Base-by-base conservation (phyloP, 2,329 filamentous ascomycete species). In the Cryphonectria nitschkei region DNA sequence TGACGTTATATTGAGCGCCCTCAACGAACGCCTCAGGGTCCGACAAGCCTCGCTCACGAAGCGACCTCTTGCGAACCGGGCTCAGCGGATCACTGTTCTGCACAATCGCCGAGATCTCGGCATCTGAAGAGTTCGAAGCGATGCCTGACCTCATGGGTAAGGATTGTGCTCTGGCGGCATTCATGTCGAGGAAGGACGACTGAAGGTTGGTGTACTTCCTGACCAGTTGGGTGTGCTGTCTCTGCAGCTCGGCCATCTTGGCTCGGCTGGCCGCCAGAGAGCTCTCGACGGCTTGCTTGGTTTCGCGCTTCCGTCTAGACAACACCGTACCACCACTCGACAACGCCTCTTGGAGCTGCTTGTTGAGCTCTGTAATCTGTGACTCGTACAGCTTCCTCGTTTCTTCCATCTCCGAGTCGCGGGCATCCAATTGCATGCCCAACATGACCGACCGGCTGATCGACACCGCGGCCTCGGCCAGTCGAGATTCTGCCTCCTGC, bases 391-490 rank as follows among this genome's bases (percentile, higher is more conserved):
- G 76, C 46, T 77, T 79, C 72, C 78, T 82, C 39, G 80, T 81
- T 65, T 81, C 80, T 67, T 81, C 78, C 1, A 87, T 76, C 64
- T 89, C 86, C n/a, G 76, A 75, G 61, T 87, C 84, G 29, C 81
- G 81, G 7, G 84, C 85, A 58, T 78, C 80, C 72, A 94, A 80
- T 74, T 89, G 86, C 81, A 90, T 82, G 63, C 85, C 84, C 32
- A 92, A 82, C 68, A 86, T 82, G 74, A 90, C 86, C 8, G 90
- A 84, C 66, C 88, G 86, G 69, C 84, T 87, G 52, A 89, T 84
- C 16, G 90, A 84, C 41, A 87, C 83, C 22, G 88, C 86, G 1
- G 89, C 87, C 39, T 87, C 85, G n/a, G 86, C 84, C 63, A 88
- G 84, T 0, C 88, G 85, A 29, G 81, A 80, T 68, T 90, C 84